Base-by-base conservation (phyloP, 2,329 filamentous ascomycete species). In the Colletotrichum scovillei region DNA sequence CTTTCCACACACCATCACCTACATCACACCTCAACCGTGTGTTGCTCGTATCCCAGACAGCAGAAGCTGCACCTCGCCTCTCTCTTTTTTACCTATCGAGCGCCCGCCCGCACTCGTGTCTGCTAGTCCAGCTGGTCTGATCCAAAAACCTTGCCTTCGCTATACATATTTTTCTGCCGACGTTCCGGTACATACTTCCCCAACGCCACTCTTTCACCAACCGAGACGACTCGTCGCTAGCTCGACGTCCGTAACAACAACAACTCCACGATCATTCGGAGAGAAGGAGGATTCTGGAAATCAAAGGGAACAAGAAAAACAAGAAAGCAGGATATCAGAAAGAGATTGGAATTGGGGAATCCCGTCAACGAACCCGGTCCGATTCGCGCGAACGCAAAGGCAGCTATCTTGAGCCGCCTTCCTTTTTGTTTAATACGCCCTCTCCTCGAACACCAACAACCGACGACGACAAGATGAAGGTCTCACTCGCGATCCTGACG, bases 401-500 rank as follows among this genome's bases (percentile, higher is more conserved):
- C 65, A 69, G 69, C 65, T 58, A 55, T 52, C 12, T 32, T 63
- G 65, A 72, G 69, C 69, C 19, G 69, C 69, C 69, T 66, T 2
- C 3, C 22, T 56, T 46, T 65, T 1, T 49, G 16, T 49, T 11
- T 30, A 32, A 32, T 7, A 14, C 9, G 3, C 28, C 19, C 46
- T 16, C 0, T 6, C 38, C n/a, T n/a, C 19, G 11, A 14, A 16
- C 63, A 49, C 14, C 22, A 26, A 56, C 38, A 32, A 6, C 28
- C 59, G 2, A 26, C 49, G 60, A 65, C 55, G 49, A n/a, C 63
- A 84, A 79, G 60, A 88, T 87, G 86, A 85, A 85, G 83, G 76
- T 79, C 75, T 72, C 77, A 53, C 74, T 82, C 64, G 70, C 83
- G 22, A 78, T 85, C 22, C 72, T 87, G 70, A 73, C 88, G 58